Evolutionary conservation across 768 basidiomycete species (phyloP), one percentile per base, ranked within the genome.

Genomic region (Kwoniella mangroviensis): DNA sequence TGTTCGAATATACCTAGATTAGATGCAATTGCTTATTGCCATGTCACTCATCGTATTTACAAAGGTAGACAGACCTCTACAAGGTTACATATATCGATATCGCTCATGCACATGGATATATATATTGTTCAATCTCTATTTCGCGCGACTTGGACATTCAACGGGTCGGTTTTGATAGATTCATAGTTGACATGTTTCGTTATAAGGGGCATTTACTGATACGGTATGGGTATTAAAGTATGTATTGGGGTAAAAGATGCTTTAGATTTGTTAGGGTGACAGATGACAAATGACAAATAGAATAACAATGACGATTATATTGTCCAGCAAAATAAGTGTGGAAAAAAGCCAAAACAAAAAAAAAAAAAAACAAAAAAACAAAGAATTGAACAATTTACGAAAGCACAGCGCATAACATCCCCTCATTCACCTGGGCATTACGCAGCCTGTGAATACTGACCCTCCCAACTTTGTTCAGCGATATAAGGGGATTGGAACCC

Each of bases 401-500:
- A 22, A 26, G 15, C 53, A 55, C n/a, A 21, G 21, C 51, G 51
- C 51, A 34, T 34, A 34, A 34, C 34, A 34, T 34, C 34, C 34
- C 34, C 34, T 34, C 34, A 3, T 34, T 34, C 34, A 34, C 34
- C 34, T 34, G 51, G 51, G 51, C 13, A 7, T 42, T 63, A 67
- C 17, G 68, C 68, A 19, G 68, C 51, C 41, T 69, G 68, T 17
- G 53, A 57, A 52, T 63, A 69, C 52, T 52, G 49, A 2, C 49
- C 61, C 21, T 77, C 73, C 69, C 73, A 70, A 9, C 59, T 45
- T 19, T 67, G 59, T 24, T 79, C 78, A 26, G 75, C 67, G 13
- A 79, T 42, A 63, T 75, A 79, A 10, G 78, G 76, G 24, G 71
- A 73, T 19, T 77, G 73, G 68, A 74, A 78, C 3, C 63, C 68